phyloP scores from a whole-genome alignment of 1,139 yeast species.

The Hansenula sp. region DNA sequence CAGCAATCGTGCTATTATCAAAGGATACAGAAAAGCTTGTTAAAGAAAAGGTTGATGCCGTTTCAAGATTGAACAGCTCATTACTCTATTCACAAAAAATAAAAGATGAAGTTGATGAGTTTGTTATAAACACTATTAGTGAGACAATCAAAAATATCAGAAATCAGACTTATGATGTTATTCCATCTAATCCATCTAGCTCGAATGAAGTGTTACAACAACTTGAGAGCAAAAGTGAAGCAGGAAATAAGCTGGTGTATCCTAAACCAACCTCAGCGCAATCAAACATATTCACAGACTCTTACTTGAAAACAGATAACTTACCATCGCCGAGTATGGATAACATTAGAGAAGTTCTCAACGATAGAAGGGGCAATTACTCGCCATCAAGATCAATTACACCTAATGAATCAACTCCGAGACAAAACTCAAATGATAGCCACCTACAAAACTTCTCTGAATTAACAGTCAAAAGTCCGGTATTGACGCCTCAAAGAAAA shows the following conservation, averaged over 20 bases:
- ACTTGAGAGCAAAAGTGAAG: not conserved
- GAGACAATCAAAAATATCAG: constrained; percentile 41
- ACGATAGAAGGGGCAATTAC: constrained; percentile 18
- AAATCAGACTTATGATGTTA: constrained; percentile 18
- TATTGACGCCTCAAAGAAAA: constrained; percentile 46
- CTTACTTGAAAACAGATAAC: constrained; percentile 34
- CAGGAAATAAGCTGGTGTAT: constrained; percentile 4
- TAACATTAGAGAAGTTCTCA: constrained; percentile 3
- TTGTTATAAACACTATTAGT: constrained; percentile 62
- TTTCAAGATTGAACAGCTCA: constrained; percentile 73
- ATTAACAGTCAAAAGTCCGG: constrained; percentile 20
- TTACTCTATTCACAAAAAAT: constrained; percentile 76
- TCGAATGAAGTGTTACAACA: not conserved
- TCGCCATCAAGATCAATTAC: constrained; percentile 36
- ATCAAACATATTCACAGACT: constrained; percentile 34
- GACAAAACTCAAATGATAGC: constrained; percentile 8
- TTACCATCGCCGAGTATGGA: constrained; percentile 17
- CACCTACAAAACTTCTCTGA: constrained; percentile 14
- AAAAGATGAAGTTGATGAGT: constrained; percentile 72
- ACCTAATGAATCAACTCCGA: constrained; percentile 29
- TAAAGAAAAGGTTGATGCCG: constrained; percentile 64
- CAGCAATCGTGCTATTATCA: constrained; percentile 57
- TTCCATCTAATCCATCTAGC: constrained; percentile 4
- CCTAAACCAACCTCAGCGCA: constrained; percentile 24
- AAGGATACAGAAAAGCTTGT: constrained; percentile 66